Evolutionary conservation across 495 filamentous ascomycete genomes (phyloP).

Genomic region (Beverwykella pulmonaria): DNA sequence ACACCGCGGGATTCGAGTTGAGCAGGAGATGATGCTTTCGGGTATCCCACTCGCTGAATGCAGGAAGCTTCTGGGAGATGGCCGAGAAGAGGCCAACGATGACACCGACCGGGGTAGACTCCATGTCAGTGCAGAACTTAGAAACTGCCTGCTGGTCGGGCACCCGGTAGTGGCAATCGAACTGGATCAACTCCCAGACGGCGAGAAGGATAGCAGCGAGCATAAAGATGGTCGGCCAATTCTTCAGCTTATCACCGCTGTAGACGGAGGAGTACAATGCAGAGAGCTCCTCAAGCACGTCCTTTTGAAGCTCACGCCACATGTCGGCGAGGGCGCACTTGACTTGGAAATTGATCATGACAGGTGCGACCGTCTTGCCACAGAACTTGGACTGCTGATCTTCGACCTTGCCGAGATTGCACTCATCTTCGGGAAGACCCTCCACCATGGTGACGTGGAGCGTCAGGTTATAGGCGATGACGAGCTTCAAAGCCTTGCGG

Average conservation of each 20-base stretch:
- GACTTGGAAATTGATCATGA: constrained; percentile 99
- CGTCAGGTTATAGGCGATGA: constrained; percentile 91
- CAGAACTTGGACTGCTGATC: constrained; percentile 75
- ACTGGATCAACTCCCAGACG: constrained; percentile 97
- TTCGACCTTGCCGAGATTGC: constrained; percentile 76
- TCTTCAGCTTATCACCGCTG: constrained; percentile 89
- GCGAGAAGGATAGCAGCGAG: constrained; percentile 84
- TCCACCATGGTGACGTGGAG: constrained; percentile 90
- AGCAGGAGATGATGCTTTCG: constrained; percentile 82
- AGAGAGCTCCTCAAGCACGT: constrained; percentile 89
- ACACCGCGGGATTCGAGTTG: constrained; percentile 84
- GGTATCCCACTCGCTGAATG: constrained; percentile 89
- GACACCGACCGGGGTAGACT: constrained; percentile 88
- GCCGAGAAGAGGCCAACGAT: constrained; percentile 93
- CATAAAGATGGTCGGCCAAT: constrained; percentile 98
- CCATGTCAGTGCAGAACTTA: constrained; percentile 95
- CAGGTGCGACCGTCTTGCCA: constrained; percentile 85
- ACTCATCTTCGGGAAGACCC: constrained; percentile 77
- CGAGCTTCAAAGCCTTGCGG: constrained; percentile 86
- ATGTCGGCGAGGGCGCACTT: constrained; percentile 92
- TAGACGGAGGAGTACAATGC: constrained; percentile 89
- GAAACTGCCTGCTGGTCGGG: constrained; percentile 78
- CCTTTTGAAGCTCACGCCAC: constrained; percentile 95
- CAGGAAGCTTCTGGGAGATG: constrained; percentile 89
- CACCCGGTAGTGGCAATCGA: constrained; percentile 90